Conservation (phyloP, 306 rosid genomes). For the Castanea mollissima region DNA sequence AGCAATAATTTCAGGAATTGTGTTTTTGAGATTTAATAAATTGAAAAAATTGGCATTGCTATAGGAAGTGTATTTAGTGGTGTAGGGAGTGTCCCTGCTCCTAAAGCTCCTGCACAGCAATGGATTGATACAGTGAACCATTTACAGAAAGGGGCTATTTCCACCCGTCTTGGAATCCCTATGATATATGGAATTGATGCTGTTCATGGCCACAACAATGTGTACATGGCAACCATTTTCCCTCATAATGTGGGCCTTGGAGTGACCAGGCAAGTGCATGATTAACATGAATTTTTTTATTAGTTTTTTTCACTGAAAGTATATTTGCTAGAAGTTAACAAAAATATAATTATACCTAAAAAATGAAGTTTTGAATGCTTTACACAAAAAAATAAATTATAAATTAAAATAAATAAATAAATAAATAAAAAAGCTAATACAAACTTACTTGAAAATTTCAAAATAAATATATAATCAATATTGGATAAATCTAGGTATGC, state of each 20-base stretch:
- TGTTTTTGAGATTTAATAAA: background rate
- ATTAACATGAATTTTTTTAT: background rate
- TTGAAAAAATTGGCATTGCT: background rate
- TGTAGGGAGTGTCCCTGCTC: conserved; percentile 11
- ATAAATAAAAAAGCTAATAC: too few relatives aligned
- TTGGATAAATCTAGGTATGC: too few relatives aligned
- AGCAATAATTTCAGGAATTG: background rate
- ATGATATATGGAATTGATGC: conserved; percentile 18
- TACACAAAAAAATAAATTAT: too few relatives aligned
- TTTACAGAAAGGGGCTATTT: background rate
- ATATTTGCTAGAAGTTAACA: background rate
- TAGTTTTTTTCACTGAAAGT: background rate
- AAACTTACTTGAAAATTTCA: too few relatives aligned
- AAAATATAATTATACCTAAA: too few relatives aligned
- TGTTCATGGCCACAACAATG: conserved; percentile 20
- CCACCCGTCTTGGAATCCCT: conserved; percentile 16
- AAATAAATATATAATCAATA: too few relatives aligned
- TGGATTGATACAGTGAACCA: background rate
- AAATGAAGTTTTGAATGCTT: too few relatives aligned
- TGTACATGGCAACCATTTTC: conserved; percentile 10
- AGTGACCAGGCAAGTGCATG: conserved; percentile 13
- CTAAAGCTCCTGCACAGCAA: background rate
- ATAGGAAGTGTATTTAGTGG: conserved; percentile 19
- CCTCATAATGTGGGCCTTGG: conserved; percentile 23
- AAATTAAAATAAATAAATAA: too few relatives aligned